phyloP scores from a whole-genome alignment of 1,284 basidiomycete genomes.

The Puccinia coronata region DNA sequence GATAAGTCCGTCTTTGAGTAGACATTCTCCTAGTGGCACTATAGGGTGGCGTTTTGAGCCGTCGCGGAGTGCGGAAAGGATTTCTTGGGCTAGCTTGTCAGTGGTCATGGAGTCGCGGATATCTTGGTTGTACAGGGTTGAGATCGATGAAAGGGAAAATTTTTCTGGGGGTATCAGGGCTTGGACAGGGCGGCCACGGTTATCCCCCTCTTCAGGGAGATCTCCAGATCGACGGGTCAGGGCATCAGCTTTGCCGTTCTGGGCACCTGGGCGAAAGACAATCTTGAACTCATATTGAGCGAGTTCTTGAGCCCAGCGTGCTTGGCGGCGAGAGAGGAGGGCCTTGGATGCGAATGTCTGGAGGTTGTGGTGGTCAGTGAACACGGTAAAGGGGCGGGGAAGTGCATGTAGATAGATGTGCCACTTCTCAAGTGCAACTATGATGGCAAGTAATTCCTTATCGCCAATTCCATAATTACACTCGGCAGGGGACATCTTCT shows the following conservation, averaged over 20 bases:
- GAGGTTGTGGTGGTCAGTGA: neutral
- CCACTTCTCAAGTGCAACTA: neutral
- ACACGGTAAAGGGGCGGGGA: neutral
- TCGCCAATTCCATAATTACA: slow-evolving; percentile 16
- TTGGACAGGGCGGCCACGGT: too few relatives aligned
- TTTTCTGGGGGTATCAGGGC: too few relatives aligned
- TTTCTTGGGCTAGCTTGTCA: too few relatives aligned
- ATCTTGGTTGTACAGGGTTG: too few relatives aligned
- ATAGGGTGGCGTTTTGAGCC: too few relatives aligned
- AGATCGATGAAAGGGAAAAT: too few relatives aligned
- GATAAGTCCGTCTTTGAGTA: too few relatives aligned
- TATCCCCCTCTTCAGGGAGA: neutral
- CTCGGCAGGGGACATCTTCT: neutral
- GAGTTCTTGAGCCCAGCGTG: slow-evolving; percentile 1
- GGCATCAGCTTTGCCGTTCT: neutral
- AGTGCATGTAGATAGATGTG: neutral
- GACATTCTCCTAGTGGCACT: too few relatives aligned
- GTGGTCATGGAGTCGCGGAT: too few relatives aligned
- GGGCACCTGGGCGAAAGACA: neutral
- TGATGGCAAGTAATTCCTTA: neutral
- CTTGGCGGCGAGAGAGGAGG: neutral
- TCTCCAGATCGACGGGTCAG: neutral
- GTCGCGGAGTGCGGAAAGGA: too few relatives aligned
- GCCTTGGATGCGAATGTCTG: neutral
- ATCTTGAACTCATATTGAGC: neutral